These are phyloP conservation scores for Bipolaris oryzae DNA, from an alignment of 2,329 filamentous ascomycete species.

Conservation along the genomic window DNA sequence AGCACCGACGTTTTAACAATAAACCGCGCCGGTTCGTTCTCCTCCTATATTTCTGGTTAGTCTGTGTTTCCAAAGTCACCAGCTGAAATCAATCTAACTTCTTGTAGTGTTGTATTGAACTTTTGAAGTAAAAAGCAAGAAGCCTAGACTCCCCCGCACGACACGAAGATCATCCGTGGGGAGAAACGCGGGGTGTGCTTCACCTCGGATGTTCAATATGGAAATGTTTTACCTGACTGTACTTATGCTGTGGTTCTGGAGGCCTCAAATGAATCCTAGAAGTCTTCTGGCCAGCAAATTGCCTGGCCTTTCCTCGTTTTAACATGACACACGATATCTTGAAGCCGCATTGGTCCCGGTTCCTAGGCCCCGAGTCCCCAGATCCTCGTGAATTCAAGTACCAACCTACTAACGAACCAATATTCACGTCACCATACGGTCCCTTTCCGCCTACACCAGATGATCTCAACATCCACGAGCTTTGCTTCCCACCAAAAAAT, in stretches of 20 bases:
- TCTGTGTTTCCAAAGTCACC: no score
- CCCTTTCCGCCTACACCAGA: conserved; percentile 33
- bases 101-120: neutral
- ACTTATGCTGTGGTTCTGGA: neutral
- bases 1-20: no score
- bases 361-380: conserved; percentile 30
- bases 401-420: conserved; percentile 17
- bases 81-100: no score
- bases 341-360: conserved; percentile 36
- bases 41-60: no score
- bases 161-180: neutral
- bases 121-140: neutral
- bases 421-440: conserved; percentile 38
- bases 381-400: conserved; percentile 32
- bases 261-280: neutral
- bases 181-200: neutral
- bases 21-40: no score
- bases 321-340: conserved; percentile 33
- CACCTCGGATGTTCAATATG: neutral
- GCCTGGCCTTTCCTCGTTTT: neutral
- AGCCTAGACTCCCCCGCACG: neutral
- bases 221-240: neutral
- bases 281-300: neutral
- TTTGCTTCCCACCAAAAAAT: conserved; percentile 37
- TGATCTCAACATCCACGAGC: conserved; percentile 40